These are phyloP conservation scores for Pholiota conissans DNA, from an alignment of 768 basidiomycete species.

Conservation along the genomic window DNA sequence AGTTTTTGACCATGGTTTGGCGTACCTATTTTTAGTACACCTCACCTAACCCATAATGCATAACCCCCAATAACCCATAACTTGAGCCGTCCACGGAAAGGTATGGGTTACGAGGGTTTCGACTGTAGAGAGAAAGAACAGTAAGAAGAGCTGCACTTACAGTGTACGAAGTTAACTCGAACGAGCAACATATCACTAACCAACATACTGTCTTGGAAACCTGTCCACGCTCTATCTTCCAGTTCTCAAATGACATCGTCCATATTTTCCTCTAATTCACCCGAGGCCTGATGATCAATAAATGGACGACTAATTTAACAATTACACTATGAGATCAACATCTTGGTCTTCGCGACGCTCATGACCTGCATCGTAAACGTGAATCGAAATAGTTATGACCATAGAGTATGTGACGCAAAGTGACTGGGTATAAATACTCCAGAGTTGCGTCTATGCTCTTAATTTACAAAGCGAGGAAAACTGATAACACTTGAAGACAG, in stretches of 20 bases:
- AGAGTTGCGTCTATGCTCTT: not conserved
- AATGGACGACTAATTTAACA: not conserved
- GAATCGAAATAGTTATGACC: not conserved
- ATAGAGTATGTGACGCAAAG: not conserved
- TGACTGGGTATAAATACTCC: constrained; percentile 1
- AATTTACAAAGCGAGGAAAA: not conserved
- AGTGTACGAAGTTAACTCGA: no score
- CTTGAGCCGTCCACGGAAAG: constrained; percentile 4
- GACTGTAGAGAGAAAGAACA: no score
- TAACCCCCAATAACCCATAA: constrained; percentile 10
- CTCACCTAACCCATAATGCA: constrained; percentile 6
- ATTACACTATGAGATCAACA: not conserved
- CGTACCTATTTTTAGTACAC: not conserved
- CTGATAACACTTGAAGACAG: not conserved
- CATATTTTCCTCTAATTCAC: not conserved
- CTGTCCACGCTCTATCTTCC: no score
- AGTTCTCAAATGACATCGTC: no score
- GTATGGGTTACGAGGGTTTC: constrained; percentile 11
- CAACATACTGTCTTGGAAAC: not conserved
- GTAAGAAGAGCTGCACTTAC: no score
- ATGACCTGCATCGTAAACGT: not conserved
- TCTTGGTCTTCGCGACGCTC: not conserved
- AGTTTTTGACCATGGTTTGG: no score
- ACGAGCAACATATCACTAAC: no score
- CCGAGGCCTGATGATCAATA: no score